Conservation (phyloP, 2,329 filamentous ascomycete species). For the Sporothrix pallida region DNA sequence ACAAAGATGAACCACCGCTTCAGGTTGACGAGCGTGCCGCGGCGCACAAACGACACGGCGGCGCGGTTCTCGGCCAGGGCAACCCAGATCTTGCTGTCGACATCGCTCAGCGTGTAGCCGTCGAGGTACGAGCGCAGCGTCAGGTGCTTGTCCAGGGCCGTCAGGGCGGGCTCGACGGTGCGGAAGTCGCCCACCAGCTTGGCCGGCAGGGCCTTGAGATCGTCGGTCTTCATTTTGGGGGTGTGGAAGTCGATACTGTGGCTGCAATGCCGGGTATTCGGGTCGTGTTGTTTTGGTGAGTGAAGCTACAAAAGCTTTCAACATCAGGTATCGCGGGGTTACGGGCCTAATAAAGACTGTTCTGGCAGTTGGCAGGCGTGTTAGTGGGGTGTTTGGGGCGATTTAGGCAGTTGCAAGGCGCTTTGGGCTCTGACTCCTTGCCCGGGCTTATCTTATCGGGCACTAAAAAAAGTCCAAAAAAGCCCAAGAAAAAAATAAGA, state of each 20-base stretch:
- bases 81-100: constrained; percentile 83
- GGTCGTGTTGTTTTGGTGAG: constrained; percentile 3
- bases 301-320: constrained; percentile 30
- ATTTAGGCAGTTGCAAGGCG: no score
- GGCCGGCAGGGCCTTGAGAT: constrained; percentile 58
- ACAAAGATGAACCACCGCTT: constrained; percentile 87
- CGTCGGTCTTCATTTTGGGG: constrained; percentile 59
- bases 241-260: background rate
- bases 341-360: background rate
- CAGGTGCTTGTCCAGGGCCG: constrained; percentile 83
- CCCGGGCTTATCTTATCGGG: constrained; percentile 37
- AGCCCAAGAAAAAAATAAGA: no score
- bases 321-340: constrained; percentile 31
- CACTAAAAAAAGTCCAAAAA: background rate
- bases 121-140: constrained; percentile 85
- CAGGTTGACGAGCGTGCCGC: constrained; percentile 76
- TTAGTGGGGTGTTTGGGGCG: constrained; percentile 28
- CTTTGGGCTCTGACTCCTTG: constrained; percentile 14
- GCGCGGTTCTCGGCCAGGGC: constrained; percentile 83
- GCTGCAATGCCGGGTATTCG: background rate
- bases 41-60: constrained; percentile 80
- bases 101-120: constrained; percentile 76
- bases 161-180: constrained; percentile 74
- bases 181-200: constrained; percentile 75
- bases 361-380: background rate